Conservation (phyloP, 805 yeast genomes). For the Pichia cephalocereana region DNA sequence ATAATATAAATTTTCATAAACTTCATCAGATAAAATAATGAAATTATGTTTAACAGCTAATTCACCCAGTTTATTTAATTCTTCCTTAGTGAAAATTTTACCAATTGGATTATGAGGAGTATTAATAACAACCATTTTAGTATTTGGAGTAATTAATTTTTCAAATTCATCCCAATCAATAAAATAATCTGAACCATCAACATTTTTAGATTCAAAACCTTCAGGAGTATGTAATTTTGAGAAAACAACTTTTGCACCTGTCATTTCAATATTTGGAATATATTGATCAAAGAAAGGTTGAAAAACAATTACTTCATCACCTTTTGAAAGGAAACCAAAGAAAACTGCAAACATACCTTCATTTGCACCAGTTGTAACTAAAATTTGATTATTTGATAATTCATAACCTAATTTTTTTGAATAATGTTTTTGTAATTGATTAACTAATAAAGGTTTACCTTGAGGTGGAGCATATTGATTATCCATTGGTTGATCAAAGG, state of each 20-base stretch:
- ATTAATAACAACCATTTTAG: conserved; percentile 81
- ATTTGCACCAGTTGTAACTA: conserved; percentile 93
- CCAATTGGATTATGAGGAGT: conserved; percentile 98
- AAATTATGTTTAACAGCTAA: conserved; percentile 81
- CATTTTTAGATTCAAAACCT: conserved; percentile 51
- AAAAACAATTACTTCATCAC: conserved; percentile 93
- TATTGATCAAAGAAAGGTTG: conserved; percentile 98
- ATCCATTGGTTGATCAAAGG: conserved; percentile 60
- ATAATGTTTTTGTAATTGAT: conserved; percentile 64
- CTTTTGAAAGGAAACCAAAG: conserved; percentile 75
- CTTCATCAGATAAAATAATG: conserved; percentile 84
- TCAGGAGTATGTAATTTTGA: conserved; percentile 81
- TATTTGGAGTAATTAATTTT: conserved; percentile 58
- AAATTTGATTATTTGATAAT: conserved; percentile 51
- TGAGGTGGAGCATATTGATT: conserved; percentile 92
- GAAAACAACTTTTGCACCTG: conserved; percentile 87
- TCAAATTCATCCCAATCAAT: conserved; percentile 74
- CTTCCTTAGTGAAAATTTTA: conserved; percentile 71
- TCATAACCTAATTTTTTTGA: conserved; percentile 53
- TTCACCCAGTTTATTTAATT: conserved; percentile 65
- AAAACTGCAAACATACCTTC: conserved; percentile 86
- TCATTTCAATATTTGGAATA: conserved; percentile 84
- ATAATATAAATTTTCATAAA: conserved; percentile 84
- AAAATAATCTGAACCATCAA: conserved; percentile 80
- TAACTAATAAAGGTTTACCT: conserved; percentile 71